Base-by-base conservation (phyloP, 257 asterid species). In the Solanum pinnatisectum region DNA sequence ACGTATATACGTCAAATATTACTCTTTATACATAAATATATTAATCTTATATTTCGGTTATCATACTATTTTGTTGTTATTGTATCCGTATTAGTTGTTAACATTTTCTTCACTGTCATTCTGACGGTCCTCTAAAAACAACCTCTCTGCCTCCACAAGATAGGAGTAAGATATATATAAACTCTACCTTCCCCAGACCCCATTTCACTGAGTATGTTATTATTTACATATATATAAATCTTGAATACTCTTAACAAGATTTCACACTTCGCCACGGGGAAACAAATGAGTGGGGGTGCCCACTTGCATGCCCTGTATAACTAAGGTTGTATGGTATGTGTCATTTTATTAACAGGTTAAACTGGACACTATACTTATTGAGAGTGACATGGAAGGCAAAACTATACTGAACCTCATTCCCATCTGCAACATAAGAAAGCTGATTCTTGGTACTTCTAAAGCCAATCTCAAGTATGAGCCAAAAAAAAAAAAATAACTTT, bases 351-450 rank as follows among this genome's bases (percentile, higher is more conserved):
- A 74, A 56, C 60, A 94, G 98, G 94, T 94, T 16, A 91, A 93
- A 88, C 96, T 89, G 88, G 99, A 96, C 60, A 95, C 98, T 52
- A 87, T 95, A 87, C 91, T 94, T 8, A 89, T 96, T 10, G 98
- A 96, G 87, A 94, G 96, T 86, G 95, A 96, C 65, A 82, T 65
- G 91, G 98, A 95, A 91, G 96, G 93, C 56, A 93, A 93, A 86
- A 95, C 98, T 1, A 92, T 96, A 90, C 79, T 94, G 40, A 95
- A 94, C 84, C 98, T 96, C 92, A 95, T 96, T 87, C 96, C 96
- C 40, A 89, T 95, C 84, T 95, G 95, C 92, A 92, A 94, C 91
- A 93, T 96, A 4, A 93, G 89, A 59, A 95, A 88, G 86, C 89
- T 96, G 56, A 92, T 96, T 32, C 27, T 95, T 3, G 95, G 95